Evolutionary conservation across 768 basidiomycete species (phyloP).

Genomic region (Dacryopinax primogenitus): DNA sequence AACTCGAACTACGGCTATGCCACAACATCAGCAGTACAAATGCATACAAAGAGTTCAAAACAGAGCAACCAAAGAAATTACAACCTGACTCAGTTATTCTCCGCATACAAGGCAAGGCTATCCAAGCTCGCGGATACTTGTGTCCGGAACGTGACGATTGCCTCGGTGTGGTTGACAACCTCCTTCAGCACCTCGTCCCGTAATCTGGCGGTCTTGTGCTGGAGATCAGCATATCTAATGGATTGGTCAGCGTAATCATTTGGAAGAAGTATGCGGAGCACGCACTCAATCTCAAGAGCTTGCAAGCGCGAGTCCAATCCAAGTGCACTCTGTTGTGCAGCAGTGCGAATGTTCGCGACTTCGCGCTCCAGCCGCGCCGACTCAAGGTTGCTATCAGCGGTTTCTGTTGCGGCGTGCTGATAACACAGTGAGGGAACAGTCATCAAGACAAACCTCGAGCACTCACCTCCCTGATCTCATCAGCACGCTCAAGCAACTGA

Average conservation of each 20-base stretch:
- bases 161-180: constrained; percentile 72
- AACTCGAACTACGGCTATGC: too few relatives aligned
- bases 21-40: too few relatives aligned
- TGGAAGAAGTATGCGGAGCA: not conserved
- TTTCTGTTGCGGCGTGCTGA: constrained; percentile 68
- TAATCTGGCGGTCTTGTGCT: constrained; percentile 58
- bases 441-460: not conserved
- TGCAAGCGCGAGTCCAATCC: constrained; percentile 69
- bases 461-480: constrained; percentile 67
- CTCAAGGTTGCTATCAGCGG: constrained; percentile 50
- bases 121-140: constrained; percentile 59
- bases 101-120: constrained; percentile 14
- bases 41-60: not conserved
- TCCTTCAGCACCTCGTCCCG: constrained; percentile 70
- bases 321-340: constrained; percentile 67
- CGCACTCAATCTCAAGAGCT: constrained; percentile 62
- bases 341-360: constrained; percentile 57
- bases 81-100: constrained; percentile 12
- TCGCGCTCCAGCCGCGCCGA: constrained; percentile 57
- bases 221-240: constrained; percentile 38
- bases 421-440: not conserved
- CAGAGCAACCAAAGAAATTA: not conserved
- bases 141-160: constrained; percentile 69
- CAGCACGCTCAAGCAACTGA: constrained; percentile 59
- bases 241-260: constrained; percentile 8